Evolutionary conservation across 139 green algal species (phyloP).

Genomic region (Deuterostichococcus epilithicus): DNA sequence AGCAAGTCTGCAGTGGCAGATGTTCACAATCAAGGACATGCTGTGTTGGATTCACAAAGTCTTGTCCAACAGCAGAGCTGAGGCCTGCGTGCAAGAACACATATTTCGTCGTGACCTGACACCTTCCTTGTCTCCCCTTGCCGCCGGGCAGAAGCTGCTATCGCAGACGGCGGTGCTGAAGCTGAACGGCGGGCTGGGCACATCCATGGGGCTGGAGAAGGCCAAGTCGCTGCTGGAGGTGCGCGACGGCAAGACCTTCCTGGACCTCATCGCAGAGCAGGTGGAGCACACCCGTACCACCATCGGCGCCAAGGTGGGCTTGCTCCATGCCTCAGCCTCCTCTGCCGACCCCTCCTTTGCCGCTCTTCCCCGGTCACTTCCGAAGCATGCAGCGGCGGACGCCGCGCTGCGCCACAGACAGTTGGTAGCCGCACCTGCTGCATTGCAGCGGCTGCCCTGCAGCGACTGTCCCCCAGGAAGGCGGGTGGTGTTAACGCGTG

Average conservation of each 20-base stretch:
- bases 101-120: background rate
- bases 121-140: background rate
- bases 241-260: slow-evolving; percentile 87
- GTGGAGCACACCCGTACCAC: slow-evolving; percentile 75
- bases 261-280: slow-evolving; percentile 93
- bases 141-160: slow-evolving; percentile 52
- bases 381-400: no score
- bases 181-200: slow-evolving; percentile 89
- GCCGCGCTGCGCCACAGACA: no score
- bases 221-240: slow-evolving; percentile 84
- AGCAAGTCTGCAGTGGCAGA: no score
- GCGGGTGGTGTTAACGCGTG: background rate
- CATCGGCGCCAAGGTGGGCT: slow-evolving; percentile 52
- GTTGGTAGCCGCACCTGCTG: no score
- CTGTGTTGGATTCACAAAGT: no score
- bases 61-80: no score
- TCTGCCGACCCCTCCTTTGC: no score
- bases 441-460: no score
- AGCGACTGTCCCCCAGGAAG: no score
- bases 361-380: no score
- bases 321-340: background rate
- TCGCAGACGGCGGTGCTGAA: slow-evolving; percentile 83
- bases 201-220: slow-evolving; percentile 90
- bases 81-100: no score
- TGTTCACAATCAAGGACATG: no score